These are phyloP conservation scores for Cladorrhinum sp. DNA, from an alignment of 2,329 filamentous ascomycete species.

Conservation along the genomic window DNA sequence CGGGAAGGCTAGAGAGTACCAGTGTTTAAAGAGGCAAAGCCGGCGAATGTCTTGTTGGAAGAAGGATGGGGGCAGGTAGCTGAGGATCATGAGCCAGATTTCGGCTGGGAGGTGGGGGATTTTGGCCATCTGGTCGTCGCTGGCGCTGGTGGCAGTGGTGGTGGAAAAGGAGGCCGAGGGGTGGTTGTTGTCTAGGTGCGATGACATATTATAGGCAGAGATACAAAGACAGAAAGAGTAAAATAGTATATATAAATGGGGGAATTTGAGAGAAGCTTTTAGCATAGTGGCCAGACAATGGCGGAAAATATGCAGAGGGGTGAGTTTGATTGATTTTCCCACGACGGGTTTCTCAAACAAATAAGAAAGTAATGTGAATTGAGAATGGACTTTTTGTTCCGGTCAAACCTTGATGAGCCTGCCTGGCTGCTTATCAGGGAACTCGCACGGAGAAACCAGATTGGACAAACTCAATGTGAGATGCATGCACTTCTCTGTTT, in stretches of 20 bases:
- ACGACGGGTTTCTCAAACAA: too few species aligned
- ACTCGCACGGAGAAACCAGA: neutral
- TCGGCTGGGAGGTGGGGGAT: conserved; percentile 19
- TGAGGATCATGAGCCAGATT: conserved; percentile 23
- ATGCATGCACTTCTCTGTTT: neutral
- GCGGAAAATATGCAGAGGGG: too few species aligned
- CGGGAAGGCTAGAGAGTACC: conserved; percentile 21
- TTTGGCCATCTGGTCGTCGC: neutral
- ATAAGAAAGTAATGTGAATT: too few species aligned
- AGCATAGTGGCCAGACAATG: too few species aligned
- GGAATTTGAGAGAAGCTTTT: neutral
- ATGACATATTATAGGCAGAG: neutral
- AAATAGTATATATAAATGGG: neutral
- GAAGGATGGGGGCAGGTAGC: conserved; percentile 19
- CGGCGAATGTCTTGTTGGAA: conserved; percentile 24
- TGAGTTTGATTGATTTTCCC: too few species aligned
- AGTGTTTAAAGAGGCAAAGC: conserved; percentile 20
- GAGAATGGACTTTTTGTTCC: neutral
- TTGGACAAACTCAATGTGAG: neutral
- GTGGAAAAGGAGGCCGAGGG: neutral
- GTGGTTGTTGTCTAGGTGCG: neutral
- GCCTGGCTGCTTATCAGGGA: neutral
- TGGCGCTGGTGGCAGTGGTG: too few species aligned
- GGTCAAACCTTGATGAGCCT: neutral
- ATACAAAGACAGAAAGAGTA: neutral